Evolutionary conservation across 208 protist genomes (phyloP).

Genomic region (Crithidia sp.): DNA sequence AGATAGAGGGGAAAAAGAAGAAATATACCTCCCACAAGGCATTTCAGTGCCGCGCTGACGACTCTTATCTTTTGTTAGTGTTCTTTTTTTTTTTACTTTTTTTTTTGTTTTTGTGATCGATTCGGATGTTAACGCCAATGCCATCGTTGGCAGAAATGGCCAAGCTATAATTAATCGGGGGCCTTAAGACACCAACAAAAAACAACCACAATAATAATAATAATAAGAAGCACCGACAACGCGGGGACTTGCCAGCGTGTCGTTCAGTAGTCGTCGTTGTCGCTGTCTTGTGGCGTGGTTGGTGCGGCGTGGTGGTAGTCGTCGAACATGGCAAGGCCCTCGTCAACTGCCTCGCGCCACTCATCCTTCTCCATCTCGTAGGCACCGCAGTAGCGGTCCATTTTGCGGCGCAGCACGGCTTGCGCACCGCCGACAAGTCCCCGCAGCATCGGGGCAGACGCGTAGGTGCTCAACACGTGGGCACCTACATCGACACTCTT

Average conservation of each 20-base stretch:
- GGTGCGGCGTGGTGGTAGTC: constrained; percentile 72
- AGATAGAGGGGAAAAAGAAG: too few relatives aligned
- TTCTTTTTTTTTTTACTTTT: too few relatives aligned
- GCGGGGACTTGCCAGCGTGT: too few relatives aligned
- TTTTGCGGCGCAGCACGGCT: constrained; percentile 44
- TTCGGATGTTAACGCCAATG: too few relatives aligned
- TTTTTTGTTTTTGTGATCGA: too few relatives aligned
- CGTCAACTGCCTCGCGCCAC: constrained; percentile 75
- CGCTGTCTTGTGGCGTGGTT: constrained; percentile 36
- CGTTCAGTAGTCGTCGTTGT: constrained; percentile 27
- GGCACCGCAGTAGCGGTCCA: constrained; percentile 42
- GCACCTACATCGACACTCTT: constrained; percentile 56
- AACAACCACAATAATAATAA: not conserved
- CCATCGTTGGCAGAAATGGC: too few relatives aligned
- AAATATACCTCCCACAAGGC: too few relatives aligned
- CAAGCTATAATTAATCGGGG: too few relatives aligned
- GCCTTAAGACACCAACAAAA: not conserved
- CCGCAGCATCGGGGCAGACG: constrained; percentile 63
- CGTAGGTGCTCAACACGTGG: constrained; percentile 75
- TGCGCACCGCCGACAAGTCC: constrained; percentile 36
- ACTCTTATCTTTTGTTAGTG: too few relatives aligned
- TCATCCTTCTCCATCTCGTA: constrained; percentile 82
- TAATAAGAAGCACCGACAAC: too few relatives aligned
- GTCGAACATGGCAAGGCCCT: constrained; percentile 64
- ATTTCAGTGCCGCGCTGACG: too few relatives aligned